Conservation (phyloP, 495 filamentous ascomycete species). For the Beverwykella pulmonaria region DNA sequence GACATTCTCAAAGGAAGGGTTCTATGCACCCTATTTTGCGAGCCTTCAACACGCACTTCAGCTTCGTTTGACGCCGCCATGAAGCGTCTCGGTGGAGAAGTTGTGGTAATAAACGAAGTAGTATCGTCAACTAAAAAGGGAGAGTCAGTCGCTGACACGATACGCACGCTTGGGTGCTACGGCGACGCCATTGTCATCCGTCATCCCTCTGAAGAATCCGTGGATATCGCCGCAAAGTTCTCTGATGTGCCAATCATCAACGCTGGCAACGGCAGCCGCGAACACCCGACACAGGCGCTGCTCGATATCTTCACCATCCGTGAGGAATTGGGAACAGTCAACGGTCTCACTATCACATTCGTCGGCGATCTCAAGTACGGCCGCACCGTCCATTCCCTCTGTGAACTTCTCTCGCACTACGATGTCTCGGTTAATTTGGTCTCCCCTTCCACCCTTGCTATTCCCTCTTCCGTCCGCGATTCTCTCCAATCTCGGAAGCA, state of each 20-base stretch:
- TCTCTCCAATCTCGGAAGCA: conserved; percentile 72
- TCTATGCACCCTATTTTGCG: conserved; percentile 92
- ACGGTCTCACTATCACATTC: conserved; percentile 93
- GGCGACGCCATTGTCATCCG: conserved; percentile 91
- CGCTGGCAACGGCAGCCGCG: conserved; percentile 89
- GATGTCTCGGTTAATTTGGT: conserved; percentile 91
- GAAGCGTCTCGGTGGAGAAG: conserved; percentile 90
- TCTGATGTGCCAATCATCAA: conserved; percentile 92
- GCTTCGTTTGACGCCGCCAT: conserved; percentile 97
- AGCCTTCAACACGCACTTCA: conserved; percentile 94
- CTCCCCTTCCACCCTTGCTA: conserved; percentile 72
- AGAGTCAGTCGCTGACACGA: conserved; percentile 87
- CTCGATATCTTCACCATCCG: conserved; percentile 98
- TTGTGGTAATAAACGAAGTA: conserved; percentile 73
- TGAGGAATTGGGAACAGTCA: conserved; percentile 93
- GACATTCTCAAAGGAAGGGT: conserved; percentile 83
- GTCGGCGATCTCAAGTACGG: conserved; percentile 90
- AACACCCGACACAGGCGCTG: conserved; percentile 98
- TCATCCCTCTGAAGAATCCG: conserved; percentile 79
- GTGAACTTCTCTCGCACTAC: conserved; percentile 92
- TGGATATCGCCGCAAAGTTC: conserved; percentile 78
- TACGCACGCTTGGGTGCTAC: conserved; percentile 92
- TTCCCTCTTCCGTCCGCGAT: conserved; percentile 73
- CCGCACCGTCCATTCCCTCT: conserved; percentile 89
- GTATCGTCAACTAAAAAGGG: conserved; percentile 90